Percentiles rank a stretch among this genome's conserved stretches.
Evolutionary conservation across 306 rosid genomes (phyloP).

Genomic region (Rosa persica): DNA sequence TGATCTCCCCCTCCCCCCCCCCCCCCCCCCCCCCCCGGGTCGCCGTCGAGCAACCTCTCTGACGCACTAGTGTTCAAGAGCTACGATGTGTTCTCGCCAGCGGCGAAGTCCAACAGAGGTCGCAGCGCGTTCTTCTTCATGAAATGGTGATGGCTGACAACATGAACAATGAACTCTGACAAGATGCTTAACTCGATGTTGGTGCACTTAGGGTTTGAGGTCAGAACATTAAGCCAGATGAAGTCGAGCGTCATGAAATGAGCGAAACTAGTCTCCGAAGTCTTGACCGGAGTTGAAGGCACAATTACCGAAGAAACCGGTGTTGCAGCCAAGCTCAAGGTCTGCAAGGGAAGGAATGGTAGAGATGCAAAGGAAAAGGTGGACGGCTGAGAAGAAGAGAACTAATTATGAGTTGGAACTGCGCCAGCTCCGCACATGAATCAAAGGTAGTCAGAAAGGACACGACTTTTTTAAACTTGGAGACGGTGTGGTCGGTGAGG

Average conservation of each 20-base stretch:
- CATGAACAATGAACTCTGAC: constrained; percentile 80
- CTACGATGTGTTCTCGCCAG: no score
- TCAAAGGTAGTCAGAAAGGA: no score
- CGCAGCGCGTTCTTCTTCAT: no score
- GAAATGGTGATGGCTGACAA: constrained; percentile 68
- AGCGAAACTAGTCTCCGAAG: constrained; percentile 33
- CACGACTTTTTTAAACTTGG: no score
- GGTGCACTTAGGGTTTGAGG: constrained; percentile 34
- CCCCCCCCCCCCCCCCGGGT: no score
- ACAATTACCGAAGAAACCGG: constrained; percentile 26
- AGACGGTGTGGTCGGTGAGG: no score
- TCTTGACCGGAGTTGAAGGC: constrained; percentile 15
- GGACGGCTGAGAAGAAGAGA: constrained; percentile 3
- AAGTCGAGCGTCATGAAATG: constrained; percentile 71
- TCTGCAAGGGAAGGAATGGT: constrained; percentile 22
- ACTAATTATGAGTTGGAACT: constrained; percentile 18
- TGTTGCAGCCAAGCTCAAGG: constrained; percentile 15
- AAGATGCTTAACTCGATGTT: constrained; percentile 79
- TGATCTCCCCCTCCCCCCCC: no score
- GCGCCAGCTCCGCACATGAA: constrained; percentile 1
- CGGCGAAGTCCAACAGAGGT: no score
- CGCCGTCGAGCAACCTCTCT: no score
- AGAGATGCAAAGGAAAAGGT: not conserved
- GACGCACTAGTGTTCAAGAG: no score
- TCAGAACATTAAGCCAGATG: constrained; percentile 49